These are phyloP conservation scores for Synchytrium microbalum DNA, from an alignment of 371 early-diverging fungal genomes.

Conservation along the genomic window DNA sequence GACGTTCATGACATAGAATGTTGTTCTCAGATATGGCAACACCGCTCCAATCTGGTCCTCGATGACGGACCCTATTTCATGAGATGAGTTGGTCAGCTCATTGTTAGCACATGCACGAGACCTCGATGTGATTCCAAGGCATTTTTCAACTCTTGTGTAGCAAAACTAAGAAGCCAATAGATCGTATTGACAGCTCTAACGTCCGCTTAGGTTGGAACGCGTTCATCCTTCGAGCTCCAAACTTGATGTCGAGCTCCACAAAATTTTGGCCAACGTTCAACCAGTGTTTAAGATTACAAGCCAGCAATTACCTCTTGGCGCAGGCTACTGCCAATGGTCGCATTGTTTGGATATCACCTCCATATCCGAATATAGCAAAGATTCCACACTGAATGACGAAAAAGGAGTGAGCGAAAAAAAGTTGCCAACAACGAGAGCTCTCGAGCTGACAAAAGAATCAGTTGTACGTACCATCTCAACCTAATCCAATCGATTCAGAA, in stretches of 20 bases:
- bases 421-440: too few relatives aligned
- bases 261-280: too few relatives aligned
- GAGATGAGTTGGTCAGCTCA: not conserved
- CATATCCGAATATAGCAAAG: slow-evolving; percentile 83
- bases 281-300: too few relatives aligned
- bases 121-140: not conserved
- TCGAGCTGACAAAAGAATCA: too few relatives aligned
- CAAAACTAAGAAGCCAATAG: not conserved
- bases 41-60: slow-evolving; percentile 97
- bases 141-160: too few relatives aligned
- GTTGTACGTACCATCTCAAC: too few relatives aligned
- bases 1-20: slow-evolving; percentile 90
- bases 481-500: too few relatives aligned
- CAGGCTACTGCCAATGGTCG: slow-evolving; percentile 76
- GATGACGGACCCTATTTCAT: slow-evolving; percentile 63
- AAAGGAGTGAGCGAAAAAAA: too few relatives aligned
- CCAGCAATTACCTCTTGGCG: slow-evolving; percentile 82
- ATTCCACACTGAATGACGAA: slow-evolving; percentile 93
- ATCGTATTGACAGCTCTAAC: not conserved
- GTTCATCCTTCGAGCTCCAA: too few relatives aligned
- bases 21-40: slow-evolving; percentile 60
- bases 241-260: too few relatives aligned
- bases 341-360: slow-evolving; percentile 63
- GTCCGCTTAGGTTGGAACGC: not conserved
- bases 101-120: not conserved